Evolutionary conservation across 225 moss, liverwort and hornwort genomes (phyloP).

Genomic region (Asterella californica): DNA sequence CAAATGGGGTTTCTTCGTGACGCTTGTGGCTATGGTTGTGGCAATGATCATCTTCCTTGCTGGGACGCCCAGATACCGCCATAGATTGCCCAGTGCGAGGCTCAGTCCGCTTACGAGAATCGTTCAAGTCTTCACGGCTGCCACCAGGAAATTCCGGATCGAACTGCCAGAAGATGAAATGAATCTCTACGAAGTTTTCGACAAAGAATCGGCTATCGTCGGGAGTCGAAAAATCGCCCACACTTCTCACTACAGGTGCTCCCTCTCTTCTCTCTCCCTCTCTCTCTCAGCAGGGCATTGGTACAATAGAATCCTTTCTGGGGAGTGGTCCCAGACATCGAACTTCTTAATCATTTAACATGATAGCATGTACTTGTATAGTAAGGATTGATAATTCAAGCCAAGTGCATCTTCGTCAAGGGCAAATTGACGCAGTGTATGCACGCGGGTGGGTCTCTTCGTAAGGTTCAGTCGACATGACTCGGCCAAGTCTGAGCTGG

Average conservation of each 20-base stretch:
- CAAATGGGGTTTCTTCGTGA: conserved; percentile 23
- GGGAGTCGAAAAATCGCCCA: conserved; percentile 11
- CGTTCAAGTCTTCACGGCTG: conserved; percentile 15
- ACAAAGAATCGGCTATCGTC: conserved; percentile 8
- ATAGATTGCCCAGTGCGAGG: conserved; percentile 17
- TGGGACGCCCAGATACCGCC: conserved; percentile 10
- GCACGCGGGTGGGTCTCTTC: too few relatives aligned
- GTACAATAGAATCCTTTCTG: too few relatives aligned
- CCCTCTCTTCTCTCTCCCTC: neutral
- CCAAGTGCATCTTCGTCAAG: too few relatives aligned
- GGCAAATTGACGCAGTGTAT: too few relatives aligned
- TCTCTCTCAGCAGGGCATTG: neutral
- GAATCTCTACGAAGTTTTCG: conserved; percentile 11
- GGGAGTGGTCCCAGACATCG: too few relatives aligned
- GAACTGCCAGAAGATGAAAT: neutral
- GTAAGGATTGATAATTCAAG: too few relatives aligned
- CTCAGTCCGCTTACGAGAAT: conserved; percentile 17
- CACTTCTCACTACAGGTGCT: conserved; percentile 6
- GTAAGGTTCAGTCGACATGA: too few relatives aligned
- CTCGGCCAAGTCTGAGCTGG: too few relatives aligned
- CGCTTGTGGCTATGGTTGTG: neutral
- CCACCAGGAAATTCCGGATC: conserved; percentile 3
- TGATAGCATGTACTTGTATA: too few relatives aligned
- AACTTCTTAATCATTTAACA: too few relatives aligned
- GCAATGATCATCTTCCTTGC: conserved; percentile 4